Percentiles rank a stretch among this genome's conserved stretches.
Conservation (phyloP, 257 asterid genomes). For the Solanum okadae region DNA sequence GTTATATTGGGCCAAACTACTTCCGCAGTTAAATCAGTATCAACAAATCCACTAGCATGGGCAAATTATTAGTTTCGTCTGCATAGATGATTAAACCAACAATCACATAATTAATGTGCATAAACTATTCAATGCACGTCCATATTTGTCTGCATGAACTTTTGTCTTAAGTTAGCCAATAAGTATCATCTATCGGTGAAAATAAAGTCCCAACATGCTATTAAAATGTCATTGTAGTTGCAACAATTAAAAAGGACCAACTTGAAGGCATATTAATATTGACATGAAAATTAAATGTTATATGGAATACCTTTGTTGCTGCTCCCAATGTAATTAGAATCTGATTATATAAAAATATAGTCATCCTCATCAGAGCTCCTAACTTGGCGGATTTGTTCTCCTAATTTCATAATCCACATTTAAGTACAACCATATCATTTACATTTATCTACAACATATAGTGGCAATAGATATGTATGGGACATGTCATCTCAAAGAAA, state of each 20-base stretch:
- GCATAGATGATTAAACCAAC: background rate
- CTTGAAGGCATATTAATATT: background rate
- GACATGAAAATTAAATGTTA: background rate
- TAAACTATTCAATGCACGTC: background rate
- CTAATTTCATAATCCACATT: background rate
- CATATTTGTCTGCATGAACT: background rate
- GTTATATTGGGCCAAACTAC: too few relatives aligned
- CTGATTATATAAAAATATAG: background rate
- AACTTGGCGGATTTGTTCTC: background rate
- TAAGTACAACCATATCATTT: background rate
- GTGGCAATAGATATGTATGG: background rate
- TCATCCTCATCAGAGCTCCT: slow-evolving; percentile 2
- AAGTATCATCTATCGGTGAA: background rate
- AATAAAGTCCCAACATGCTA: background rate
- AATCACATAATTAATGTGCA: background rate
- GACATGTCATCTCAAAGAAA: background rate
- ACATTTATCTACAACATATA: background rate
- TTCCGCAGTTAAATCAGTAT: too few relatives aligned
- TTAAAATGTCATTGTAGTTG: background rate
- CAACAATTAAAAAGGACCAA: background rate
- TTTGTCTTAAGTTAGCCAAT: background rate
- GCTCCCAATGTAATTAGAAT: background rate
- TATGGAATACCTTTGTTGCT: background rate
- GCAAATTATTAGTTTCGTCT: background rate
- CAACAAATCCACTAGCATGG: background rate